These are phyloP conservation scores for Pleurotus citrinopileatus DNA, from an alignment of 768 basidiomycete genomes.

Conservation along the genomic window DNA sequence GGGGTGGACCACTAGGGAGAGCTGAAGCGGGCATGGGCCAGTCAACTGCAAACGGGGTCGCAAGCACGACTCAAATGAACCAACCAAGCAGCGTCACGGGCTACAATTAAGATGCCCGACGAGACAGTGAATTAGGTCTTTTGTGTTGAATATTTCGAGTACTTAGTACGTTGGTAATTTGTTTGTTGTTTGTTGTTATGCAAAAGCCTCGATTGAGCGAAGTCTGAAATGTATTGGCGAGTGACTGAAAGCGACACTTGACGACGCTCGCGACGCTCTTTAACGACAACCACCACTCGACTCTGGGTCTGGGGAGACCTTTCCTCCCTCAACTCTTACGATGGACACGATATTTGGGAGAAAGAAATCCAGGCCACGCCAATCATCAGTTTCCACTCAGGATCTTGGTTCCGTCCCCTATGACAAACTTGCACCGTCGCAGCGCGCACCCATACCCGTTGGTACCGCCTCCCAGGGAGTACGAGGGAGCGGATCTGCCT, in stretches of 20 bases:
- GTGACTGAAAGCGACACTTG: constrained; percentile 2
- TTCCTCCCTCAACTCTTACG: constrained; percentile 2
- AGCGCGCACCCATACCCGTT: constrained; percentile 58
- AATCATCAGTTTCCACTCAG: constrained; percentile 56
- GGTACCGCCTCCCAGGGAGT: constrained; percentile 53
- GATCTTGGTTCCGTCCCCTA: constrained; percentile 73
- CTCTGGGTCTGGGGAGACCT: not conserved
- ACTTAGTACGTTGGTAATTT: no score
- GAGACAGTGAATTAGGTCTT: no score
- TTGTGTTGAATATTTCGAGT: no score
- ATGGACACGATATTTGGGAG: constrained; percentile 73
- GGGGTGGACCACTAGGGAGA: not conserved
- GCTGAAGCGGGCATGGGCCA: constrained; percentile 3
- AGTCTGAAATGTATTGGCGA: not conserved
- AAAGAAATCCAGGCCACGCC: constrained; percentile 58
- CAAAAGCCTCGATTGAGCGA: no score
- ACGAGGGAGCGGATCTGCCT: constrained; percentile 29
- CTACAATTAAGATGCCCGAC: no score
- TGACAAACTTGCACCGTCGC: constrained; percentile 57
- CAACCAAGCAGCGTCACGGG: no score
- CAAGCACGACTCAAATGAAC: no score
- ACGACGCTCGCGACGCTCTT: constrained; percentile 1
- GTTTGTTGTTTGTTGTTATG: no score
- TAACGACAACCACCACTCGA: not conserved
- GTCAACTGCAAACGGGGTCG: not conserved